These are phyloP conservation scores for Corylus americana DNA, from an alignment of 306 rosid genomes.

Conservation along the genomic window DNA sequence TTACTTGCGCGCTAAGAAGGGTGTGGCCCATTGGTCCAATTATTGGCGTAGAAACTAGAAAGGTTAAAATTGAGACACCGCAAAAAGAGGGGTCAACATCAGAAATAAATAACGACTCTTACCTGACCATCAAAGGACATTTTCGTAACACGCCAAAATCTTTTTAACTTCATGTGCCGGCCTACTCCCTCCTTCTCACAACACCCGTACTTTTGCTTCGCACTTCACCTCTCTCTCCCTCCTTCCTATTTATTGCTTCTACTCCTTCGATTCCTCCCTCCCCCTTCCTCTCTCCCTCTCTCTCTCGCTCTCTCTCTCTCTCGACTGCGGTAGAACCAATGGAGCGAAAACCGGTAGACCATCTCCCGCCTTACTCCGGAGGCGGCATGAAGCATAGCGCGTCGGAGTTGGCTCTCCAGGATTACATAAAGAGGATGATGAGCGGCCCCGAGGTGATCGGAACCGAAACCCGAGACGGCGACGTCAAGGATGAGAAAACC, in stretches of 20 bases:
- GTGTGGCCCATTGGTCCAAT: too few relatives aligned
- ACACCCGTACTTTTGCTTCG: constrained; percentile 17
- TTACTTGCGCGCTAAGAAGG: too few relatives aligned
- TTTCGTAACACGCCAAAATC: constrained; percentile 13
- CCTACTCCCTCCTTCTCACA: constrained; percentile 26
- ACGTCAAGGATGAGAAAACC: constrained; percentile 31
- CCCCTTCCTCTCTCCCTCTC: constrained; percentile 18
- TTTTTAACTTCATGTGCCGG: constrained; percentile 60
- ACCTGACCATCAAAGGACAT: constrained; percentile 22
- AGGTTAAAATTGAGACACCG: too few relatives aligned
- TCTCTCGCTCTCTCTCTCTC: not conserved
- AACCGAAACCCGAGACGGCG: constrained; percentile 12
- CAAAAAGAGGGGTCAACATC: too few relatives aligned
- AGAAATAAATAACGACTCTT: not conserved
- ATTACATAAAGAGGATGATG: constrained; percentile 26
- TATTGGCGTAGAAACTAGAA: too few relatives aligned
- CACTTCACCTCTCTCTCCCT: not conserved
- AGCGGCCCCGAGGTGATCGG: not conserved
- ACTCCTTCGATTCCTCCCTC: constrained; percentile 34
- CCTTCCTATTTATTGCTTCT: constrained; percentile 36
- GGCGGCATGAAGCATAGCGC: constrained; percentile 40
- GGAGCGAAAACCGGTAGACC: constrained; percentile 32
- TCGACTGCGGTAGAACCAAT: constrained; percentile 30
- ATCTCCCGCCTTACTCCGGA: constrained; percentile 7
- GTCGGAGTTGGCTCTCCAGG: constrained; percentile 52